These are phyloP conservation scores for Chaetomium olivaceum DNA, from an alignment of 2,329 filamentous ascomycete genomes.

Conservation along the genomic window DNA sequence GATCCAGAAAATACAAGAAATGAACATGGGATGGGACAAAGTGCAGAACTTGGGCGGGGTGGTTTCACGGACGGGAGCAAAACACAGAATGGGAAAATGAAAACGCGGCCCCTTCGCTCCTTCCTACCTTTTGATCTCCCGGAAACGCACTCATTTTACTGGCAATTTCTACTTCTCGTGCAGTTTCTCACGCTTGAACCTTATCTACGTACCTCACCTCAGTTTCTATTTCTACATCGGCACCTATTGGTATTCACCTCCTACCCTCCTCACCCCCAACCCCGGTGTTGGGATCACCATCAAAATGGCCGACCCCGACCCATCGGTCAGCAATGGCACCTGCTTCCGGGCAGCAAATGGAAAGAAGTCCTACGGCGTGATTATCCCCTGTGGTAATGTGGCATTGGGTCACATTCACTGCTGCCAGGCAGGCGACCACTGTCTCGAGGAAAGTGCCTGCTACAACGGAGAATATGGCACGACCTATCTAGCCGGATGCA, in stretches of 20 bases:
- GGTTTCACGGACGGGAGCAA: background rate
- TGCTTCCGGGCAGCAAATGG: constrained; percentile 36
- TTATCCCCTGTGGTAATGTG: constrained; percentile 41
- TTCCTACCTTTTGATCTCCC: background rate
- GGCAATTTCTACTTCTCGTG: background rate
- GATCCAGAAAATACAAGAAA: background rate
- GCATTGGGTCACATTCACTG: constrained; percentile 37
- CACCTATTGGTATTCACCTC: background rate
- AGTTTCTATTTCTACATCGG: background rate
- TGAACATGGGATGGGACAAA: background rate
- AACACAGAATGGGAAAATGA: background rate
- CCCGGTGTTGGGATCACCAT: background rate
- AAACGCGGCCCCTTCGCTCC: background rate
- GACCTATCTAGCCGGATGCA: constrained; percentile 44
- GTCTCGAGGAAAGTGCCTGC: constrained; percentile 34
- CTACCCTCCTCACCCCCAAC: background rate
- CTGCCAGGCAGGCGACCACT: constrained; percentile 39
- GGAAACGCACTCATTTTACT: background rate
- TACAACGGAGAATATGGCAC: constrained; percentile 34
- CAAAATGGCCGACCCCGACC: constrained; percentile 22
- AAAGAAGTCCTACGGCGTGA: constrained; percentile 24
- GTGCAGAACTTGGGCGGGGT: background rate
- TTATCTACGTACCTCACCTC: too few species aligned
- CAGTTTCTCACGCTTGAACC: background rate
- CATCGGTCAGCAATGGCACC: constrained; percentile 39